Base-by-base conservation (phyloP, 305 asterid species). In the Rubia peregrina region DNA sequence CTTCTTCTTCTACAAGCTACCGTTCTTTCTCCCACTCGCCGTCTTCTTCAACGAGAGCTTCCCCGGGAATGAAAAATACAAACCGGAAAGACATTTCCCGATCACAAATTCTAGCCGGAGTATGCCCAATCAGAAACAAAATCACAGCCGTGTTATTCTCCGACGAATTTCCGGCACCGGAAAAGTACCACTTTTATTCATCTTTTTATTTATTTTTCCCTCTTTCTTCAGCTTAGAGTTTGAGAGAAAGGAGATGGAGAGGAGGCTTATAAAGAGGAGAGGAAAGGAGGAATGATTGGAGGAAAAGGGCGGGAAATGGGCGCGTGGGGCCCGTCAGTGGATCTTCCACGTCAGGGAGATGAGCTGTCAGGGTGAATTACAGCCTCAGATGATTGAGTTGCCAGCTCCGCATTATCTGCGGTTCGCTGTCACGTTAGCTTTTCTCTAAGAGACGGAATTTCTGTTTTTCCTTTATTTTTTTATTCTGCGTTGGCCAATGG, bases 11-110 rank as follows among this genome's bases (percentile, higher is more conserved):
- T 64, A 19, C 8, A 33, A 64, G 4, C 68, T 86, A 90, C 85
- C 91, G 73, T 67, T 88, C 91, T 43, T 72, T 88, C 69, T 88
- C 89, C 96, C 96, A 87, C 85, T 84, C 89, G 75, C 84, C 85
- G 78, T 85, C 87, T 78, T 86, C 87, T 73, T 86, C 91, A 26
- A 69, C 76, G 75, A 80, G 78, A 60, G 83, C 51, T 77, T 81
- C 86, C 68, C 81, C 87, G 22, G 87, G 95, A 57, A 89, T 74
- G 78, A 84, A 83, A 75, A 77, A 83, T 0, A 78, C 64, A 61
- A 60, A 75, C 73, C 81, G n/a, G 77, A 78, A 83, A 81, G 80
- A 77, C 96, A 91, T 87, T 72, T 30, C 21, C 68, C 21, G 51
- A 64, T 4, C 67, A 33, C 40, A 40, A 13, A 9, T 40, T 40